phyloP scores from a whole-genome alignment of 2,329 filamentous ascomycete species.

The Botryotinia narcissicola region DNA sequence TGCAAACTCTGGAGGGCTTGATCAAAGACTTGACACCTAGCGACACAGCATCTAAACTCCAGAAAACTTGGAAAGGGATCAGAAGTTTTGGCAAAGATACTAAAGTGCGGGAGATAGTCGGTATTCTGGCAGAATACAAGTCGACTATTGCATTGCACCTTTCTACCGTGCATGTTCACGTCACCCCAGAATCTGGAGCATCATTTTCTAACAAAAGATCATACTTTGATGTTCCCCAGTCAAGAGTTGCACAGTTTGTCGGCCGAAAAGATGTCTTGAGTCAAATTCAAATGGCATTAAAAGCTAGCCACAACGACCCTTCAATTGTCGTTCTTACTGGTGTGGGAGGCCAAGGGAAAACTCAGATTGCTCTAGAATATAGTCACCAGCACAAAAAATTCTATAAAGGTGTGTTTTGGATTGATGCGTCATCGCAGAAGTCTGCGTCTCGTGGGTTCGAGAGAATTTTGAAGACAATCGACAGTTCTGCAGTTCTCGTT shows the following conservation, averaged over 20 bases:
- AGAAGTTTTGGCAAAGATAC: conserved; percentile 17
- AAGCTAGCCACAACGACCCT: conserved; percentile 4
- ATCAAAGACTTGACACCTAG: conserved; percentile 16
- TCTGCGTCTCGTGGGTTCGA: conserved; percentile 23
- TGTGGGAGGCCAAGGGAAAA: conserved; percentile 19
- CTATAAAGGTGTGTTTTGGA: conserved; percentile 28
- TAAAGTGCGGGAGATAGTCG: conserved; percentile 12
- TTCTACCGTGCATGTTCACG: background rate
- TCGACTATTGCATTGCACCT: conserved; percentile 14
- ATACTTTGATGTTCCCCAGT: conserved; percentile 3
- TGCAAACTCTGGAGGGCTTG: conserved; percentile 7
- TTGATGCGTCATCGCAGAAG: conserved; percentile 26
- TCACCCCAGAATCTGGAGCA: background rate
- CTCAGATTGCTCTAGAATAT: conserved; percentile 18
- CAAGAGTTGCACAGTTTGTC: conserved; percentile 8
- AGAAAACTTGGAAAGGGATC: conserved; percentile 17
- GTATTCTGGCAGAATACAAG: conserved; percentile 15
- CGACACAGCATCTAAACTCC: conserved; percentile 15
- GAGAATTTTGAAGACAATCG: conserved; percentile 23
- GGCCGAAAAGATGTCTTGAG: conserved; percentile 5
- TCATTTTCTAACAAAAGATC: background rate
- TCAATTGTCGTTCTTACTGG: conserved; percentile 12
- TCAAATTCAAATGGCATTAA: background rate
- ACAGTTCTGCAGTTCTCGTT: conserved; percentile 2
- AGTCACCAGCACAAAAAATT: background rate